These are phyloP conservation scores for Trichoderma brevicompactum DNA, from an alignment of 2,329 filamentous ascomycete species.

Conservation along the genomic window DNA sequence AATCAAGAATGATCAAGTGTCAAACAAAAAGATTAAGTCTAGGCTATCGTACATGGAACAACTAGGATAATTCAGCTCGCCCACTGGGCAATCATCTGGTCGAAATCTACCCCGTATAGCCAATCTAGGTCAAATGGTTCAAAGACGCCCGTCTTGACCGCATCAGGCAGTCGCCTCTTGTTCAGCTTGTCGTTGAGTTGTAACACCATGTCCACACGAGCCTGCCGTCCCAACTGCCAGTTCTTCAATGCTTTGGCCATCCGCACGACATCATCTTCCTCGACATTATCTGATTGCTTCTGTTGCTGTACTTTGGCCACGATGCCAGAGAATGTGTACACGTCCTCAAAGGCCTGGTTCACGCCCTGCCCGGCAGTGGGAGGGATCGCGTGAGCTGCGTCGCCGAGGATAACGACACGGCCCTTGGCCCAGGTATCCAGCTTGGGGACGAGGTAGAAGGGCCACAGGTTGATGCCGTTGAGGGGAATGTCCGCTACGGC, in stretches of 20 bases:
- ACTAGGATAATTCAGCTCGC: background rate
- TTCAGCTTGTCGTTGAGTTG: conserved; percentile 55
- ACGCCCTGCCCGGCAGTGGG: conserved; percentile 53
- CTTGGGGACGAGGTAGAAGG: conserved; percentile 53
- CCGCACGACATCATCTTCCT: background rate
- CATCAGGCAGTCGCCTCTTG: conserved; percentile 49
- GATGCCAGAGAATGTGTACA: conserved; percentile 50
- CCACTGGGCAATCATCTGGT: conserved; percentile 40
- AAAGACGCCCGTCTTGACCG: conserved; percentile 33
- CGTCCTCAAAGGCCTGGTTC: conserved; percentile 56
- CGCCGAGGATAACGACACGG: conserved; percentile 52
- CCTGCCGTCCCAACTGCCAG: conserved; percentile 56
- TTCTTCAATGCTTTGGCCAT: conserved; percentile 38
- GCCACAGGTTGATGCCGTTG: conserved; percentile 51
- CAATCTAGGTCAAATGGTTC: conserved; percentile 46
- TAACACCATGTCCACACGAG: conserved; percentile 52
- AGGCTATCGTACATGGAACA: too few relatives aligned
- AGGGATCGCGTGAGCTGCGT: conserved; percentile 55
- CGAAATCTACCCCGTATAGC: conserved; percentile 49
- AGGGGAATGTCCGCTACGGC: conserved; percentile 40
- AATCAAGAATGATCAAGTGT: too few relatives aligned
- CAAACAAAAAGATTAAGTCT: too few relatives aligned
- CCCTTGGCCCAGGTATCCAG: conserved; percentile 48
- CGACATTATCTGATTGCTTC: conserved; percentile 28
- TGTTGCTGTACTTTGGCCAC: conserved; percentile 37